These are phyloP conservation scores for Epichloe sibirici DNA, from an alignment of 2,329 filamentous ascomycete genomes.

Conservation along the genomic window DNA sequence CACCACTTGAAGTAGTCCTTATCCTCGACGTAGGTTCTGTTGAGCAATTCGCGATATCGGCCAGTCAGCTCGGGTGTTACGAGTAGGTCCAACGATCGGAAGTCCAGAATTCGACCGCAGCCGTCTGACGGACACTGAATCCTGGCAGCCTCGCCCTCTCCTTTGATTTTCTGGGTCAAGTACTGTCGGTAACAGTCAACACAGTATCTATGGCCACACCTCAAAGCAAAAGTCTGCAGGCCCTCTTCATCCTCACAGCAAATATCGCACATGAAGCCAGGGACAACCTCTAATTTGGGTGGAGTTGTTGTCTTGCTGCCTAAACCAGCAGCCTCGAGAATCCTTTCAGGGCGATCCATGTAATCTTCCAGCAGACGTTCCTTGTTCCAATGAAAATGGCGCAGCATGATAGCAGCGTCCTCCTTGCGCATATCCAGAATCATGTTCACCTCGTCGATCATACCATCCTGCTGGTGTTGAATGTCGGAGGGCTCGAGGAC, in stretches of 20 bases:
- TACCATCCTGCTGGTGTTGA: conserved; percentile 69
- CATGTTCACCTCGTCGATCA: conserved; percentile 81
- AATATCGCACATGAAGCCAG: conserved; percentile 84
- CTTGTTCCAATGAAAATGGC: conserved; percentile 91
- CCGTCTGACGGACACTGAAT: conserved; percentile 86
- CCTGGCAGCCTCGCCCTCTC: conserved; percentile 87
- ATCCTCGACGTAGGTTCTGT: conserved; percentile 92
- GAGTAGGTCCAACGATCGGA: conserved; percentile 72
- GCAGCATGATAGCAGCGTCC: conserved; percentile 78
- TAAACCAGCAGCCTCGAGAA: conserved; percentile 75
- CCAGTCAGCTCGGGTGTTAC: conserved; percentile 42
- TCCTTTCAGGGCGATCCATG: conserved; percentile 74
- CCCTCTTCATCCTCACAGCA: conserved; percentile 81
- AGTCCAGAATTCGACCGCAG: conserved; percentile 85
- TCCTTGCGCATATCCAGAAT: conserved; percentile 84
- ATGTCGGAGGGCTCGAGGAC: conserved; percentile 74
- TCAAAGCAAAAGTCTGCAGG: conserved; percentile 81
- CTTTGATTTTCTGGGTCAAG: conserved; percentile 80
- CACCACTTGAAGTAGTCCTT: conserved; percentile 96
- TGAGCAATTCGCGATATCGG: conserved; percentile 76
- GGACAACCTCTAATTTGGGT: conserved; percentile 57
- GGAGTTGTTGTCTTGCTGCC: conserved; percentile 48
- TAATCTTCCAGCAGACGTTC: conserved; percentile 90
- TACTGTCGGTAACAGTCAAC: conserved; percentile 89
- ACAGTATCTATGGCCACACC: conserved; percentile 88